Conservation (phyloP, 2,329 filamentous ascomycete genomes). For the Colletotrichum lini region DNA sequence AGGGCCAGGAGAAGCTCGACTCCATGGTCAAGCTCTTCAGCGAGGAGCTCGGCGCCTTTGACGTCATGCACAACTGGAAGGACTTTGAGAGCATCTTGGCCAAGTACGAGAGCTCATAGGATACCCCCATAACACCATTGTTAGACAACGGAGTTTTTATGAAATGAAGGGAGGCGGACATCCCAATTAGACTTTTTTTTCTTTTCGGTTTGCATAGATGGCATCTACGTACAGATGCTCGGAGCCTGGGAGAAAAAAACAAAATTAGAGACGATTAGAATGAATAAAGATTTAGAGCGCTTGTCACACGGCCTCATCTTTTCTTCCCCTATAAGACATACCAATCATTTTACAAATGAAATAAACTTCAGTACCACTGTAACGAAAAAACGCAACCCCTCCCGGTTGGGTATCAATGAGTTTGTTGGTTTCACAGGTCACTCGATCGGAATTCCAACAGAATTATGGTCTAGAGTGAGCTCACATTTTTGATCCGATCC, state of each 20-base stretch:
- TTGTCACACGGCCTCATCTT: not conserved
- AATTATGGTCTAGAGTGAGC: too few species aligned
- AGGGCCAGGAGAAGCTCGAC: conserved; percentile 74
- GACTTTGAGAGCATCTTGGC: conserved; percentile 42
- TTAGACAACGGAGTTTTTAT: not conserved
- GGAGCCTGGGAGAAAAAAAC: not conserved
- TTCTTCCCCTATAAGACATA: too few species aligned
- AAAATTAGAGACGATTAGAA: not conserved
- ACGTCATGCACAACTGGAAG: conserved; percentile 42
- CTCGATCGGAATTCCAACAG: too few species aligned
- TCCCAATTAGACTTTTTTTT: not conserved
- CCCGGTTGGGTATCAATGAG: too few species aligned
- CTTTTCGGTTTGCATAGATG: not conserved
- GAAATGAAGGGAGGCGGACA: not conserved
- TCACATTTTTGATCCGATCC: too few species aligned
- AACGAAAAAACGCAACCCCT: too few species aligned
- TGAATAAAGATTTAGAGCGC: not conserved
- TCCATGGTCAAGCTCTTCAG: conserved; percentile 36
- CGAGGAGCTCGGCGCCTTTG: conserved; percentile 40
- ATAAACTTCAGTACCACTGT: too few species aligned
- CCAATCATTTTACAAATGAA: too few species aligned
- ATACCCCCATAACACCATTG: conserved; percentile 11
- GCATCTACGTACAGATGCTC: conserved; percentile 6
- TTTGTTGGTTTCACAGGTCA: too few species aligned
- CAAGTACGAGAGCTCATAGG: conserved; percentile 42